Base-by-base conservation (phyloP, 2,329 filamentous ascomycete genomes). In the Colletotrichum abscissum region DNA sequence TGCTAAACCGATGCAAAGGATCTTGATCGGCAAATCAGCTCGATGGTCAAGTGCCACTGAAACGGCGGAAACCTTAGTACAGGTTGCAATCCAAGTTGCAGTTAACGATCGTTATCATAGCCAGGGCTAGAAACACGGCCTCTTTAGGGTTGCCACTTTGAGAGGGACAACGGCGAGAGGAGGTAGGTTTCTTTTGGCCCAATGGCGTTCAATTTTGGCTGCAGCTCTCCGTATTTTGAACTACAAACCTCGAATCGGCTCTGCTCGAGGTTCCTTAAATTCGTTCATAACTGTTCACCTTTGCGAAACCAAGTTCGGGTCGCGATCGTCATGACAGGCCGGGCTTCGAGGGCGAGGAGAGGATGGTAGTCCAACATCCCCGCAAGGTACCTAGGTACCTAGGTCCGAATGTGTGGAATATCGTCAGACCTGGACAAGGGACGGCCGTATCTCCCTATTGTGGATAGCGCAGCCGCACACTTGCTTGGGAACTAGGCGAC, bases 391-490 rank as follows among this genome's bases (percentile, higher is more conserved):
- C 4, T 30, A 5, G 26, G 26, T 5, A 46, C 19, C 2, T 30
- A 46, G 30, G n/a, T 28, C 54, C 54, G 16, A 59, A 72, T 64
- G 69, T 66, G 42, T 54, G 55, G 57, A 72, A 69, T 64, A 52
- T 62, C 19, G 42, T 59, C 69, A 54, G 22, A 38, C 5, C 26
- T 19, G 66, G 69, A 64, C 69, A 60, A 28, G 69, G 59, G 52
- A 59, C 69, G 69, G 65, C 22, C 28, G 22, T 57, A 30, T 52
- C 69, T 55, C 24, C 69, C 66, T 68, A 68, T 60, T 59, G 69
- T 42, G 59, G 69, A 54, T 69, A 69, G 65, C 42, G 65, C 33
- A 49, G 42, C 30, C 28, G 57, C 64, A 60, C 63, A 35, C 22
- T 67, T 42, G 9, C 42, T 28, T 30, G 46, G 22, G 12, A 49